Base-by-base conservation (phyloP, 2,329 filamentous ascomycete genomes). In the Ceratocystis ficicola region DNA sequence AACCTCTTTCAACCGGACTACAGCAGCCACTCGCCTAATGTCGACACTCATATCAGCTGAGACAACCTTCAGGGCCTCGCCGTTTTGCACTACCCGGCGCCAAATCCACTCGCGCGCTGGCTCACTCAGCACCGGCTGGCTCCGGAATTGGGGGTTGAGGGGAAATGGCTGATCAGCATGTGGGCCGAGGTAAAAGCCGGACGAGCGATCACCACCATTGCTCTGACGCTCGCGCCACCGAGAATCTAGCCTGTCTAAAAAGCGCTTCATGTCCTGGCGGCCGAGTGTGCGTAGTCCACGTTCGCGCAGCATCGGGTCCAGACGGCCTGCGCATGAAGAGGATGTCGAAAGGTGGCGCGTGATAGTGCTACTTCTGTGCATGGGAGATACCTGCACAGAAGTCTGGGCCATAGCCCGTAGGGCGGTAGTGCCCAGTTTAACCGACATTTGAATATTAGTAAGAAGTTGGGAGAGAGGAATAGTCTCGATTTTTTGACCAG, bases 1-100 rank as follows among this genome's bases (percentile, higher is more conserved):
- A 70, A 96, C 80, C 74, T 90, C 85, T 78, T 93, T 93, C 72
- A 96, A 78, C 71, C 92, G 80, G 67, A 95, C 87, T 22, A 95
- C 88, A 25, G 92, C 92, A 32, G 86, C 91, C 20, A 96, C 88
- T 71, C 92, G 83, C 72, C 89, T 84, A 75, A 95, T 87, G 72
- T 94, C 90, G 28, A 96, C 83, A 32, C 86, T 84, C 70, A 89
- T 82, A 72, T 90, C 83, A 1, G 87, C 87, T 72, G 89, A 92
- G 22, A 95, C 88, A 55, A 82, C 82, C 72, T 90, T 86, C 69
- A 96, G 79, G 66, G 87, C 84, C 74, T 86, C 80, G 68, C 86
- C 86, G 15, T 83, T 74, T n/a, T 76, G 73, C 68, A 84, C 84
- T 15, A 95, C 84, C 70, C 83, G 82, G 3, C 79, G 72, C 78